These are phyloP conservation scores for Styphnolobium japonicum DNA, from an alignment of 306 rosid genomes.

Conservation along the genomic window DNA sequence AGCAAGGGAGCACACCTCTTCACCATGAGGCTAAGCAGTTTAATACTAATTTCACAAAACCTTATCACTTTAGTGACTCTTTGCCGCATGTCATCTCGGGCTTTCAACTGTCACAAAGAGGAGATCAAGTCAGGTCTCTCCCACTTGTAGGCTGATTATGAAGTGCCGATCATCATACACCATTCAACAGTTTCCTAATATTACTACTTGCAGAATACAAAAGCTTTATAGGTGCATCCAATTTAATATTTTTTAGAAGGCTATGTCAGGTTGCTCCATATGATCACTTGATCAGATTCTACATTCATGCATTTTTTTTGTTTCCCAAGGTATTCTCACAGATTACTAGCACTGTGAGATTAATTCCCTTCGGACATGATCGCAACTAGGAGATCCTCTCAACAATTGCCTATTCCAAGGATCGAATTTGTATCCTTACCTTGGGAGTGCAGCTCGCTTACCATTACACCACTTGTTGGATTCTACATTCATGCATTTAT, in stretches of 20 bases:
- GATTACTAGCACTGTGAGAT: too few species aligned
- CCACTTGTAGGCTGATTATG: background rate
- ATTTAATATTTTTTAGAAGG: background rate
- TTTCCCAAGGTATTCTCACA: too few species aligned
- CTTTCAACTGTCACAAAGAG: conserved; percentile 1
- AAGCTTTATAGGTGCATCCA: background rate
- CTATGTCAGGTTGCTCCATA: background rate
- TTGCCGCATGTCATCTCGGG: conserved; percentile 16
- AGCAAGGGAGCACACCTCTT: too few species aligned
- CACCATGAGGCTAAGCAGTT: too few species aligned
- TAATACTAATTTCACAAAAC: background rate
- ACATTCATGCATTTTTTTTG: too few species aligned
- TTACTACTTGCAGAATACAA: background rate
- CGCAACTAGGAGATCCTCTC: too few species aligned
- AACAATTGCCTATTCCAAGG: too few species aligned
- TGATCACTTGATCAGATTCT: background rate
- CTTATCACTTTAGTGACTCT: conserved; percentile 21
- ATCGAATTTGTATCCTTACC: too few species aligned
- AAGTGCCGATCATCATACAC: background rate
- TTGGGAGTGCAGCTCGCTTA: too few species aligned
- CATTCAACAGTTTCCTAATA: background rate
- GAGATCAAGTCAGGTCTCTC: background rate
- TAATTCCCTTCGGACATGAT: too few species aligned
- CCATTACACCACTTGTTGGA: too few species aligned
- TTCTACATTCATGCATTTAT: background rate